A percentile compares a stretch with the other conserved stretches of the same genome.
Evolutionary conservation across 192 early-diverging fungal species (phyloP).

Genomic region (Entophlyctis helioformis): DNA sequence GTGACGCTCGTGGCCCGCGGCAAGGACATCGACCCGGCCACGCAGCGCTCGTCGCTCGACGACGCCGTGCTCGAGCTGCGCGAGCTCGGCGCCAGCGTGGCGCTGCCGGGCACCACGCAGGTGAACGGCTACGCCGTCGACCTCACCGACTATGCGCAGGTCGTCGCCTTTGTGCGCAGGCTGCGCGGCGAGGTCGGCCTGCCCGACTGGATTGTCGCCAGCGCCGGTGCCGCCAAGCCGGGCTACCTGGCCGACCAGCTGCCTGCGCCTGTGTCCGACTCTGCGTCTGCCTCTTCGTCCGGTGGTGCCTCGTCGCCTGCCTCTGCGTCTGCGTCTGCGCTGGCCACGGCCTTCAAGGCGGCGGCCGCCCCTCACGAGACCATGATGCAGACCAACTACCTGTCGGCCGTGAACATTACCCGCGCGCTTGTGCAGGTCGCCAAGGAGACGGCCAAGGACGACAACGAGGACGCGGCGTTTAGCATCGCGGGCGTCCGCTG

Average conservation of each 20-base stretch:
- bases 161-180: neutral
- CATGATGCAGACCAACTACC: conserved; percentile 28
- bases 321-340: neutral
- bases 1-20: conserved; percentile 34
- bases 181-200: neutral
- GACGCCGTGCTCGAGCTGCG: conserved; percentile 9
- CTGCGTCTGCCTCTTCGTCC: neutral
- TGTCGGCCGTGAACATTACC: conserved; percentile 21
- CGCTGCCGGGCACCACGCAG: conserved; percentile 5
- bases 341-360: neutral
- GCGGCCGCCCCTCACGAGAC: conserved; percentile 6
- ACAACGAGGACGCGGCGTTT: conserved; percentile 1
- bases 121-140: neutral
- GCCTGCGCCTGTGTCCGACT: neutral
- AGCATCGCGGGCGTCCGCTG: neutral
- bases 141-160: neutral
- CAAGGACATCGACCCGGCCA: conserved; percentile 1
- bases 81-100: neutral
- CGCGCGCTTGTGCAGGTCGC: conserved; percentile 18
- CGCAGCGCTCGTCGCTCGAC: conserved; percentile 8
- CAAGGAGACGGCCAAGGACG: neutral
- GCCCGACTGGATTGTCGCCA: neutral
- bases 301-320: neutral
- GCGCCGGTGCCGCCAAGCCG: conserved; percentile 11
- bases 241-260: conserved; percentile 20